Percentiles rank a stretch among this genome's conserved stretches.
These are phyloP conservation scores for Macrophomina pseudophaseolina DNA, from an alignment of 2,329 filamentous ascomycete species.

Conservation along the genomic window DNA sequence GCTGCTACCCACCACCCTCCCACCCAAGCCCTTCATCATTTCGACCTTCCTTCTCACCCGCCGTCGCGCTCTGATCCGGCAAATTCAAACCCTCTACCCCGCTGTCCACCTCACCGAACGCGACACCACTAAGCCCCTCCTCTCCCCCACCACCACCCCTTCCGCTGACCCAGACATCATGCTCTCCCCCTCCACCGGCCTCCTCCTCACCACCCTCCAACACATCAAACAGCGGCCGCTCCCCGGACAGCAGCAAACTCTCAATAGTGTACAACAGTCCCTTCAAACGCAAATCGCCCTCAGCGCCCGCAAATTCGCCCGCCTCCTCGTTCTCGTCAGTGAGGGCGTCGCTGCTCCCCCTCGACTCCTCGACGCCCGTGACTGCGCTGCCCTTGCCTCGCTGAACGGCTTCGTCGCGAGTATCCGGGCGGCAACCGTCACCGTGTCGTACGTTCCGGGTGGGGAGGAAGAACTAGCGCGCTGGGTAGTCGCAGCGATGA, in stretches of 20 bases:
- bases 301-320: constrained; percentile 68
- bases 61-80: constrained; percentile 55
- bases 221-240: constrained; percentile 73
- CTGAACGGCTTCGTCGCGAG: constrained; percentile 37
- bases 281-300: constrained; percentile 45
- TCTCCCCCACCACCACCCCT: neutral
- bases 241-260: constrained; percentile 59
- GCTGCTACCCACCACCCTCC: constrained; percentile 30
- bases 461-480: constrained; percentile 47
- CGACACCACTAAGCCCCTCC: constrained; percentile 54
- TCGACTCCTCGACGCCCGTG: constrained; percentile 35
- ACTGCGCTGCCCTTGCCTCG: constrained; percentile 39
- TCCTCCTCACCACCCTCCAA: constrained; percentile 74
- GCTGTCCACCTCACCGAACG: constrained; percentile 63
- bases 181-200: constrained; percentile 69
- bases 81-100: constrained; percentile 57
- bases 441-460: constrained; percentile 47
- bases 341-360: neutral
- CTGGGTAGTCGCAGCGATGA: constrained; percentile 41
- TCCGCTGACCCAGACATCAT: constrained; percentile 72
- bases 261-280: constrained; percentile 22
- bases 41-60: constrained; percentile 53
- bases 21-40: constrained; percentile 55
- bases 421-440: neutral
- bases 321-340: constrained; percentile 69